Evolutionary conservation across 208 protist genomes (phyloP).

Genomic region (Crithidia brevicula): DNA sequence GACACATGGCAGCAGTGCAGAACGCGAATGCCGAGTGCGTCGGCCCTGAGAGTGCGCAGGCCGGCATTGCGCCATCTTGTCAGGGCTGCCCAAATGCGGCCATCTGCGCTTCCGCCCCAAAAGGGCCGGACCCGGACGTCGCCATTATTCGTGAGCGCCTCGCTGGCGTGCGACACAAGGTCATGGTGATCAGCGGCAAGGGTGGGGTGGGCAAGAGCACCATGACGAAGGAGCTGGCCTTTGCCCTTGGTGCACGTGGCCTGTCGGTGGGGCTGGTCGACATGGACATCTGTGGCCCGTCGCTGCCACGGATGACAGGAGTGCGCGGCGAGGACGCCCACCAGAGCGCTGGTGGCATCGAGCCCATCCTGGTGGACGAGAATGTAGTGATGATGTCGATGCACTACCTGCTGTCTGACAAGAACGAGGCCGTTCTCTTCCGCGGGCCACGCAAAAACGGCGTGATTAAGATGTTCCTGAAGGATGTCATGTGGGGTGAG

Average conservation of each 20-base stretch:
- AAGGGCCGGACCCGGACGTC: slow-evolving; percentile 93
- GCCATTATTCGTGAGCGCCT: slow-evolving; percentile 84
- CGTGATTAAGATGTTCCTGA: slow-evolving; percentile 99
- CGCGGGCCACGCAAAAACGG: slow-evolving; percentile 98
- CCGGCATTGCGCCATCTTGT: slow-evolving; percentile 96
- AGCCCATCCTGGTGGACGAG: slow-evolving; percentile 93
- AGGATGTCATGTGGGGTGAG: slow-evolving; percentile 98
- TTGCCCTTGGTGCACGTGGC: slow-evolving; percentile 71
- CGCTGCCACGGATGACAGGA: slow-evolving; percentile 84
- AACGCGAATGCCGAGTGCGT: slow-evolving; percentile 90
- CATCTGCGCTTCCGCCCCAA: slow-evolving; percentile 94
- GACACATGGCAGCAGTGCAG: slow-evolving; percentile 20
- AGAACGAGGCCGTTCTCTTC: slow-evolving; percentile 99
- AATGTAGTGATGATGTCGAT: slow-evolving; percentile 97
- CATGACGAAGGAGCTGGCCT: slow-evolving; percentile 91
- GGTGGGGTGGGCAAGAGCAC: slow-evolving; percentile 96
- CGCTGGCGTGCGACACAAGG: slow-evolving; percentile 76
- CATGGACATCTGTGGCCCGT: slow-evolving; percentile 99
- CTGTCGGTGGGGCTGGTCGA: slow-evolving; percentile 99
- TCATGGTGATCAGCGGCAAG: slow-evolving; percentile 93
- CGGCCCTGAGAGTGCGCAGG: slow-evolving; percentile 93
- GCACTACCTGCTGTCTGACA: slow-evolving; percentile 96
- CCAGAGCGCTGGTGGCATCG: slow-evolving; percentile 92
- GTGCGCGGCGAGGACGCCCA: slow-evolving; percentile 92
- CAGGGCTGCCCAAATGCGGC: slow-evolving; percentile 98